Percentiles rank a stretch among this genome's conserved stretches.
These are phyloP conservation scores for Pythium oligandrum DNA, from an alignment of 352 stramenopile species.

Conservation along the genomic window DNA sequence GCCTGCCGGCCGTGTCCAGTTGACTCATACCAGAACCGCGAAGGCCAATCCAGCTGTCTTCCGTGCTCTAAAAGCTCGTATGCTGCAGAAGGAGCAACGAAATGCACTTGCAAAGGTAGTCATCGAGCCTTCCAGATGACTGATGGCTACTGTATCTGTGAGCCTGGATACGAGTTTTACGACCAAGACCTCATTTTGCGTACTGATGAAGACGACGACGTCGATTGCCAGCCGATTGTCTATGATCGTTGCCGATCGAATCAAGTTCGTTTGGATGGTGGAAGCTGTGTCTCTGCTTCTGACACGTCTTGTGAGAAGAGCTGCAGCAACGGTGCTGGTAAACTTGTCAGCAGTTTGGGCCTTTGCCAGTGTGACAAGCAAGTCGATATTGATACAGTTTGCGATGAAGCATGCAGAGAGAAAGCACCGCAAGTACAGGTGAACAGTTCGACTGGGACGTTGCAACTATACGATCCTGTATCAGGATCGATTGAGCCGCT, in stretches of 20 bases:
- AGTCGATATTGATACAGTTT: constrained; percentile 69
- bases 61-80: constrained; percentile 85
- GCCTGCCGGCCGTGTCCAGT: constrained; percentile 61
- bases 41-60: constrained; percentile 67
- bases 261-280: constrained; percentile 73
- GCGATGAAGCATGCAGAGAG: constrained; percentile 69
- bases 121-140: constrained; percentile 90
- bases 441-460: constrained; percentile 38
- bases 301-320: constrained; percentile 43
- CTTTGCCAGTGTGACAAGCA: constrained; percentile 85
- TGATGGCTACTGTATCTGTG: constrained; percentile 89
- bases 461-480: constrained; percentile 63
- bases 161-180: constrained; percentile 90
- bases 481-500: constrained; percentile 22
- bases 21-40: constrained; percentile 76
- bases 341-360: constrained; percentile 69
- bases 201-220: constrained; percentile 78
- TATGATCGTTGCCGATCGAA: constrained; percentile 75
- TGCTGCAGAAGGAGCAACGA: constrained; percentile 37
- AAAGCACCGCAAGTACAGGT: constrained; percentile 49
- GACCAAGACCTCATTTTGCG: constrained; percentile 79
- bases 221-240: constrained; percentile 91
- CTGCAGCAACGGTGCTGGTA: constrained; percentile 67
- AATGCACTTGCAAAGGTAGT: constrained; percentile 81
- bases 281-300: constrained; percentile 49